Evolutionary conservation across 2,329 filamentous ascomycete species (phyloP).

Genomic region (Xylaria polymorpha): DNA sequence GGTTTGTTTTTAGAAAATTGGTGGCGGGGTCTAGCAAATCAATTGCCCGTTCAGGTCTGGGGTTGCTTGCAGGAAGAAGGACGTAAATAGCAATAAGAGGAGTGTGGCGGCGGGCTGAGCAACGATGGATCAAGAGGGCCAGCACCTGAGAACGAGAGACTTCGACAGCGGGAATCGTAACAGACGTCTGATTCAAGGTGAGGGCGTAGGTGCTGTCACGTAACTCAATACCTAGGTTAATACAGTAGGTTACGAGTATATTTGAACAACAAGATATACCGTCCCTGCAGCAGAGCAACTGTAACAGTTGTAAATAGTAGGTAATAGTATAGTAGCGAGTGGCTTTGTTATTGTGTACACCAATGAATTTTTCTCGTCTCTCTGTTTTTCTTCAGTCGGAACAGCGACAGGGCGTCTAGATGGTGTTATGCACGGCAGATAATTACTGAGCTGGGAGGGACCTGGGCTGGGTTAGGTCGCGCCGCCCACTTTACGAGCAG

Average conservation of each 20-base stretch:
- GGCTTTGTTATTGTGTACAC: slow-evolving; percentile 23
- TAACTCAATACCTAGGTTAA: background rate
- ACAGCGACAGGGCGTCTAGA: slow-evolving; percentile 4
- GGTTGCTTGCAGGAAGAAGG: slow-evolving; percentile 18
- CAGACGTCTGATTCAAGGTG: background rate
- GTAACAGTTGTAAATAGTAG: background rate
- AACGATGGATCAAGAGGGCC: slow-evolving; percentile 5
- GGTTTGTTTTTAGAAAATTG: slow-evolving; percentile 35
- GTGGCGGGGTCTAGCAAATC: slow-evolving; percentile 30
- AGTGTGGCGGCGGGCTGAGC: slow-evolving; percentile 16
- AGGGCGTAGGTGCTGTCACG: background rate
- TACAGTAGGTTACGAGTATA: background rate
- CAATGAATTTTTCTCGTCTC: slow-evolving; percentile 24
- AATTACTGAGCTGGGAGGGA: background rate
- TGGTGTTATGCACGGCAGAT: slow-evolving; percentile 17
- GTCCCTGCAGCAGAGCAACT: background rate
- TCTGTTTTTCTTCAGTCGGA: slow-evolving; percentile 5
- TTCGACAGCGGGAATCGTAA: slow-evolving; percentile 1
- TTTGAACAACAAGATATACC: background rate
- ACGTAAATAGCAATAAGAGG: slow-evolving; percentile 28
- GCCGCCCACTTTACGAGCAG: background rate
- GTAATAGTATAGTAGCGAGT: background rate
- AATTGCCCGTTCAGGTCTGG: slow-evolving; percentile 33
- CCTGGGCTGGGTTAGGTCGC: slow-evolving; percentile 6
- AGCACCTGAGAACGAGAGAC: slow-evolving; percentile 13